These are phyloP conservation scores for Cronartium quercuum DNA, from an alignment of 1,284 basidiomycete genomes.

Conservation along the genomic window DNA sequence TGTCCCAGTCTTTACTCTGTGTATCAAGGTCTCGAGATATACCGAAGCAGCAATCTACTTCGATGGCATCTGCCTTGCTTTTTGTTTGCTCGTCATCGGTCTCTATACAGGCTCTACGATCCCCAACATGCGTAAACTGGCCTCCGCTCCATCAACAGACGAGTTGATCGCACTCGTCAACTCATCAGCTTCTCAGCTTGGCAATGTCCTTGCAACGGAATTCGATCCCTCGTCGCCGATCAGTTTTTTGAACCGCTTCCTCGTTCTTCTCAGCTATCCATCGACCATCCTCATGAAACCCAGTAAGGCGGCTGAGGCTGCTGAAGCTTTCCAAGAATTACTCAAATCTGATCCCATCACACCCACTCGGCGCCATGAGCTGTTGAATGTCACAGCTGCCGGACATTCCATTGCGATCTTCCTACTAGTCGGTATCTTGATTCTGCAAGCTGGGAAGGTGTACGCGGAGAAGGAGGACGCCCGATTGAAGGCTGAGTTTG, in stretches of 20 bases:
- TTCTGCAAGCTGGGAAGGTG: constrained; percentile 26
- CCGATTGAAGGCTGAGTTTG: constrained; percentile 12
- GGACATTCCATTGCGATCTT: constrained; percentile 37
- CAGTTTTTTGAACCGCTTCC: constrained; percentile 4
- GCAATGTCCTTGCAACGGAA: not conserved
- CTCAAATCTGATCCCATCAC: constrained; percentile 11
- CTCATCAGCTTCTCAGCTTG: not conserved
- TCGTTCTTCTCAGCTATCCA: constrained; percentile 27
- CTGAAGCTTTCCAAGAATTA: not conserved
- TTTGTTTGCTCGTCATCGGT: constrained; percentile 13
- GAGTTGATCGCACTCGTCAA: not conserved
- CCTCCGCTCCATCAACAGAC: constrained; percentile 11
- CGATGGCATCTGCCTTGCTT: constrained; percentile 13
- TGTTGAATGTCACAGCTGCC: constrained; percentile 24
- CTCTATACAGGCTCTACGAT: constrained; percentile 35
- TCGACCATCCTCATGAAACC: not conserved
- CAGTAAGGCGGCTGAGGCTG: not conserved
- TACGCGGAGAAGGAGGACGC: constrained; percentile 32
- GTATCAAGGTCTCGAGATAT: constrained; percentile 6
- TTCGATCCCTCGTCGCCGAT: constrained; percentile 7
- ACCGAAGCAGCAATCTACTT: constrained; percentile 35
- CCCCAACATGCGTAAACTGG: constrained; percentile 22
- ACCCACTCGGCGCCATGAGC: not conserved
- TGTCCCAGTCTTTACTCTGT: constrained; percentile 14
- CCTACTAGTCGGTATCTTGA: constrained; percentile 16